phyloP scores from a whole-genome alignment of 805 yeast species.

The Torulaspora gathmanii region DNA sequence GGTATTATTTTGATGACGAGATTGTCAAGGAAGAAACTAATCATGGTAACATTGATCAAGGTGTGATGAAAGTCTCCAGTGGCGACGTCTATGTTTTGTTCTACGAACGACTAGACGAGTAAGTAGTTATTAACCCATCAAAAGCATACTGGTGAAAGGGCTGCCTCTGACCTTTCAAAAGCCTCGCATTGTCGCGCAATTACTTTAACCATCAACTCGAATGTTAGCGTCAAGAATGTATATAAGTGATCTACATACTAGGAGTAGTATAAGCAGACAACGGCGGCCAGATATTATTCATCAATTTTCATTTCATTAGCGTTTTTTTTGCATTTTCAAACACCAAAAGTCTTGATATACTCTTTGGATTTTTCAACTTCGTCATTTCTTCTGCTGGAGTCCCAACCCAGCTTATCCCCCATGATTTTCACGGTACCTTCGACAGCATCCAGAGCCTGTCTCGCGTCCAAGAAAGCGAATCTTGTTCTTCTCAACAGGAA shows the following conservation, averaged over 20 bases:
- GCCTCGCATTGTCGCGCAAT: neutral
- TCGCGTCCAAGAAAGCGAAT: constrained; percentile 84
- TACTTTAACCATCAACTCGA: neutral
- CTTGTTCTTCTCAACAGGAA: constrained; percentile 91
- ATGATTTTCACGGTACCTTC: constrained; percentile 82
- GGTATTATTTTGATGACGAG: constrained; percentile 79
- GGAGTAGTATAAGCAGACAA: neutral
- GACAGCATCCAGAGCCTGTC: constrained; percentile 72
- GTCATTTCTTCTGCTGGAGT: constrained; percentile 51
- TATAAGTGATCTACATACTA: neutral
- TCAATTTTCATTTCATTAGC: constrained; percentile 1
- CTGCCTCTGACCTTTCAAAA: neutral
- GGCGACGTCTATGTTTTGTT: constrained; percentile 66
- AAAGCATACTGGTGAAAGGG: neutral
- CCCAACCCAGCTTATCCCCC: constrained; percentile 79
- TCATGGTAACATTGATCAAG: constrained; percentile 45
- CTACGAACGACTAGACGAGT: constrained; percentile 42
- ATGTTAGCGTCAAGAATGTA: neutral
- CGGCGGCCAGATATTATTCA: neutral
- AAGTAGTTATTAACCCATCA: neutral
- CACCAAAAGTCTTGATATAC: constrained; percentile 61
- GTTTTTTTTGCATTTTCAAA: constrained; percentile 16
- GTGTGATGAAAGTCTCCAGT: constrained; percentile 41
- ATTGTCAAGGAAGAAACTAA: constrained; percentile 41
- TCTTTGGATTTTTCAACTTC: constrained; percentile 45